A percentile compares a stretch with the other conserved stretches of the same genome.
Evolutionary conservation across 192 early-diverging fungal species (phyloP).

Genomic region (Geosiphon pyriformis): DNA sequence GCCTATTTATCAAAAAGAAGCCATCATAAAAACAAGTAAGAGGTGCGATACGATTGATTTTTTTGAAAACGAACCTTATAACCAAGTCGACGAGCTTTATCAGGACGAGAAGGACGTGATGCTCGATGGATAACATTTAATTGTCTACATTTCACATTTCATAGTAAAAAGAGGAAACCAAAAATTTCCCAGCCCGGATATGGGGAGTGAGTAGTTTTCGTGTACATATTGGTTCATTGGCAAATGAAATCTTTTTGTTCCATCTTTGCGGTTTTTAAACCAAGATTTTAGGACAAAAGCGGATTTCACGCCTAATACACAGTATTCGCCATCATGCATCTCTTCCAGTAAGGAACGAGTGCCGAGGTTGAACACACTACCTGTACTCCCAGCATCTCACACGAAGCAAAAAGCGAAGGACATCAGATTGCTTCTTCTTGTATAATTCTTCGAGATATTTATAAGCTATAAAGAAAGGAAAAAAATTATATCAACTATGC

Average conservation of each 20-base stretch:
- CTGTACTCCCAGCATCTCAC: constrained; percentile 98
- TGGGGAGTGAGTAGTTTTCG: constrained; percentile 5
- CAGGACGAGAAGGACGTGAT: constrained; percentile 95
- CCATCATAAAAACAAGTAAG: neutral
- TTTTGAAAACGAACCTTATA: constrained; percentile 66
- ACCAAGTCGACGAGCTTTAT: constrained; percentile 98
- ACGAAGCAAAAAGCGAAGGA: constrained; percentile 97
- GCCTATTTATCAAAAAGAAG: constrained; percentile 46
- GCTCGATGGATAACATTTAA: constrained; percentile 98
- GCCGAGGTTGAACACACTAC: constrained; percentile 33
- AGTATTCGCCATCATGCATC: neutral
- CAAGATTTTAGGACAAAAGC: neutral
- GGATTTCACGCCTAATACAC: constrained; percentile 18
- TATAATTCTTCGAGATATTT: constrained; percentile 92
- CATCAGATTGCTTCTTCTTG: constrained; percentile 99
- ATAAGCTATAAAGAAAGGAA: constrained; percentile 53
- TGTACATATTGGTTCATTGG: constrained; percentile 30
- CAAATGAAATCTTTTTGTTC: constrained; percentile 21
- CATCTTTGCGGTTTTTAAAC: neutral
- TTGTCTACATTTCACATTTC: constrained; percentile 59
- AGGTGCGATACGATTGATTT: neutral
- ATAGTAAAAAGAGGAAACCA: constrained; percentile 16
- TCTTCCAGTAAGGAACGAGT: neutral
- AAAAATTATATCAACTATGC: neutral
- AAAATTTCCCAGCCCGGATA: neutral